Base-by-base conservation (phyloP, 306 rosid species). In the Malus fusca region DNA sequence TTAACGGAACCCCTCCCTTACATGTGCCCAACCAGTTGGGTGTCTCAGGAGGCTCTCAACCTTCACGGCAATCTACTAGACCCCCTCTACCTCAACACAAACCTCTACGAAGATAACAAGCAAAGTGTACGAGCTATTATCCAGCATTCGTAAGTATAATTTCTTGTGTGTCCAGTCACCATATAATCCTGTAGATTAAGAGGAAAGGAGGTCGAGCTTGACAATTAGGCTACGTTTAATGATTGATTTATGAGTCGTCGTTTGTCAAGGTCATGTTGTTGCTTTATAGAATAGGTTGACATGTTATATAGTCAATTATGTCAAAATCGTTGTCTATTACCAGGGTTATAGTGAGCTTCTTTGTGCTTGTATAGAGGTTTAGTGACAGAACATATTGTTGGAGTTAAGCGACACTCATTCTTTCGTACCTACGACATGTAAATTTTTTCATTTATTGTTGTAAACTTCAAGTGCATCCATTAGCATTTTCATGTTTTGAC, bases 41-140 rank as follows among this genome's bases (percentile, higher is more conserved):
- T 44, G 77, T 42, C 71, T 59, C 88, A 1, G 87, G 81, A 77
- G 53, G 80, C 83, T 76, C 90, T 28, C 88, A 80, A 80, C 74
- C 83, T 22, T 78, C 86, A 66, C 44, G 79, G 59, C 80, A 55
- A 35, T 80, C 87, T 5, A 13, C 73, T 3, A 74, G 80, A 68
- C 69, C 84, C 65, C 66, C 67, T 15, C 83, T 79, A 62, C 53
- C 68, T 62, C 84, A 70, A 31, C 26, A 3, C 67, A 79, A 70
- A 59, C 78, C 82, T 28, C 60, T 22, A 42, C 40, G 73, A 55
- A 74, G 87, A 74, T 84, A 68, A 61, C 59, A 8, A 8, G 53
- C 11, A 31, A n/a, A 19, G 51, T 25, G 55, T 11, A 17, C 62
- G 14, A 53, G 46, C 30, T 42, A 63, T 42, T 65, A 70, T 61